Evolutionary conservation across 2,329 filamentous ascomycete genomes (phyloP).

Genomic region (Colletotrichum australisinense): DNA sequence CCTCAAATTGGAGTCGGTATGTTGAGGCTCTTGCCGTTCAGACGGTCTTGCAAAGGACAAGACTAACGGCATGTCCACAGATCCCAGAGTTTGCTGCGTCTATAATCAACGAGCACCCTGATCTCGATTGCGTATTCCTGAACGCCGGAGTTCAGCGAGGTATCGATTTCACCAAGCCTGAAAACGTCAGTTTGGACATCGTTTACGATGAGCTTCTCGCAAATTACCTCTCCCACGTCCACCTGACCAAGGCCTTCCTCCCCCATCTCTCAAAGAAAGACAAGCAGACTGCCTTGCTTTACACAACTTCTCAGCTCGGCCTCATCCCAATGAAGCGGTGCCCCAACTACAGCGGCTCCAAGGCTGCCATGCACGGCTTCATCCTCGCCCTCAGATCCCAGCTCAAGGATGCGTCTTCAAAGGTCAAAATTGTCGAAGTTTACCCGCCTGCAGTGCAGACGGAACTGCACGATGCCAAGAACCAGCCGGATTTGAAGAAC

Average conservation of each 20-base stretch:
- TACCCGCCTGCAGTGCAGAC: constrained; percentile 45
- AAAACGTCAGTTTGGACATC: constrained; percentile 42
- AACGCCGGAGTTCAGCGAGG: constrained; percentile 66
- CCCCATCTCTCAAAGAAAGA: constrained; percentile 40
- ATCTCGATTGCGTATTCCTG: constrained; percentile 67
- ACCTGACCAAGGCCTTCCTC: constrained; percentile 43
- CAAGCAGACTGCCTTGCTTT: constrained; percentile 30
- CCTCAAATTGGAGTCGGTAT: neutral
- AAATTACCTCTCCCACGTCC: constrained; percentile 43
- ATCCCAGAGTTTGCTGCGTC: constrained; percentile 29
- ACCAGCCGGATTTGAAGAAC: constrained; percentile 20
- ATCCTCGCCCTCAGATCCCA: constrained; percentile 38
- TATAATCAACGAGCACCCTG: constrained; percentile 49
- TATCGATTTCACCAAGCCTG: constrained; percentile 51
- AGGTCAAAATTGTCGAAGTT: constrained; percentile 41
- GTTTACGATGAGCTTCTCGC: constrained; percentile 43
- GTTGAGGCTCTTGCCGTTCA: neutral
- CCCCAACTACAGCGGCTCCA: constrained; percentile 44
- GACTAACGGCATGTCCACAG: neutral
- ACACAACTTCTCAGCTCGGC: constrained; percentile 38
- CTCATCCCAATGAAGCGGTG: constrained; percentile 20
- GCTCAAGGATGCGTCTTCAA: constrained; percentile 21
- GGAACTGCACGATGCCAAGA: constrained; percentile 12
- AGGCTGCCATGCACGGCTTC: constrained; percentile 42
- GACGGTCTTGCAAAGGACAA: neutral